phyloP scores from a whole-genome alignment of 208 protist species.

The Leptomonas pyrrhocoris region DNA sequence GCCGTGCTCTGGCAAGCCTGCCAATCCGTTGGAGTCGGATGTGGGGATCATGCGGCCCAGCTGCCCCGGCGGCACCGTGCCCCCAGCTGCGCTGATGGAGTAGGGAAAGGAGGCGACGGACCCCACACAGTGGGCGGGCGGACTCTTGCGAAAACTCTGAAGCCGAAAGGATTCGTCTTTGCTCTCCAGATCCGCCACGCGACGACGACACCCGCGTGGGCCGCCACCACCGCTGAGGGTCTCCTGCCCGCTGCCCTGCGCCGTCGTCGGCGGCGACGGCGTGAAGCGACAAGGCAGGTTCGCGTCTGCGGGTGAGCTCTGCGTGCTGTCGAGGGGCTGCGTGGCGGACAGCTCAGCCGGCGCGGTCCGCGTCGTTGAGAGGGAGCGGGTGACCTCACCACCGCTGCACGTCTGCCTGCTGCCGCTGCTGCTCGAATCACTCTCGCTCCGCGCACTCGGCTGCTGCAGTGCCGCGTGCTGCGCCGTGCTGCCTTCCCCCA shows the following conservation, averaged over 20 bases:
- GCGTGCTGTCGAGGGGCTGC: background rate
- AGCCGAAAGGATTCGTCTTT: background rate
- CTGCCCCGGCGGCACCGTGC: background rate
- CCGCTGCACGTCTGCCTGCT: background rate
- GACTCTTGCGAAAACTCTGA: background rate
- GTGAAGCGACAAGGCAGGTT: background rate
- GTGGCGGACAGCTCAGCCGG: background rate
- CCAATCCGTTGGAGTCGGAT: background rate
- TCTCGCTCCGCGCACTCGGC: background rate
- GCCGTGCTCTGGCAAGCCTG: too few species aligned
- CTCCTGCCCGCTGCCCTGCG: too few species aligned
- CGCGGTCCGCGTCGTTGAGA: background rate
- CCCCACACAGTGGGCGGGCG: too few species aligned
- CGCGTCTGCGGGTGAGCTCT: background rate
- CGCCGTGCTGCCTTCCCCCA: too few species aligned
- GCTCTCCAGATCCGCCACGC: background rate
- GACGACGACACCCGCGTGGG: background rate
- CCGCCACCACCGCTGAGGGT: too few species aligned
- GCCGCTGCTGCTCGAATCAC: background rate
- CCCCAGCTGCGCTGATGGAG: background rate
- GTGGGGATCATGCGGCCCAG: background rate
- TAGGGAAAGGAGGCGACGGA: background rate
- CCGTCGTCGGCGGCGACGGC: conserved; percentile 1
- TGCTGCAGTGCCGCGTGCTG: too few species aligned
- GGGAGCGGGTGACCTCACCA: background rate